Evolutionary conservation across 371 early-diverging fungal genomes (phyloP), one percentile per base, ranked within the genome.

Genomic region (Paraphysoderma sedebokerense): DNA sequence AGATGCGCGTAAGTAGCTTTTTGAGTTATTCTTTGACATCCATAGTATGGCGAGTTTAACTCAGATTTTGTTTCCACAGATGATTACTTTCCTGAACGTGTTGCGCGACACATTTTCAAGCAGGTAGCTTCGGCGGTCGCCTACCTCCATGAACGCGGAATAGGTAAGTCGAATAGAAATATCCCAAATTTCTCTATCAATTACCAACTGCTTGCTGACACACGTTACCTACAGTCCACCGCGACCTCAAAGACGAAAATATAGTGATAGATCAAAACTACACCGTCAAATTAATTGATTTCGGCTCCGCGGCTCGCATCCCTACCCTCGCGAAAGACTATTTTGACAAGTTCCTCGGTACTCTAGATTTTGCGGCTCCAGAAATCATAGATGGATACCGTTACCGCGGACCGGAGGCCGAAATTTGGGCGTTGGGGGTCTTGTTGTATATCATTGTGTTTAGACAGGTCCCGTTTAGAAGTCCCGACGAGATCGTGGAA

Each of bases 401-500:
- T 7, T 76, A 76, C 54, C 56, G 64, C 37, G 77, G 74, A 15
- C 66, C 66, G 31, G 65, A 68, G 46, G 60, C 66, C 1, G 77
- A 76, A 49, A 66, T 74, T 23, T 76, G 77, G 77, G 68, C 72
- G 1, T 57, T 73, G 57, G 76, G 76, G 5, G 68, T 81, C 48
- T 44, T 72, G 17, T 47, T 81, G 23, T 82, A 73, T 56, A 66
- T 76, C 1, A 72, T 79, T 68, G 62, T 78, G 62, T 67, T 74
- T 24, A 79, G 82, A 12, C 54, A 58, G 34, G 69, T 77, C 2
- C 82, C 82, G n/a, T 82, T 81, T 56, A 54, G 64, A 17, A 77
- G 76, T 7, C 47, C 26, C 9, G 19, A 42, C 2, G 42, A 42
- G 19, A 42, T 22, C 5, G 13, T 27, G 19, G 11, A 5, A 2